Conservation (phyloP, 1,284 basidiomycete genomes). For the Microbotryum violaceum region DNA sequence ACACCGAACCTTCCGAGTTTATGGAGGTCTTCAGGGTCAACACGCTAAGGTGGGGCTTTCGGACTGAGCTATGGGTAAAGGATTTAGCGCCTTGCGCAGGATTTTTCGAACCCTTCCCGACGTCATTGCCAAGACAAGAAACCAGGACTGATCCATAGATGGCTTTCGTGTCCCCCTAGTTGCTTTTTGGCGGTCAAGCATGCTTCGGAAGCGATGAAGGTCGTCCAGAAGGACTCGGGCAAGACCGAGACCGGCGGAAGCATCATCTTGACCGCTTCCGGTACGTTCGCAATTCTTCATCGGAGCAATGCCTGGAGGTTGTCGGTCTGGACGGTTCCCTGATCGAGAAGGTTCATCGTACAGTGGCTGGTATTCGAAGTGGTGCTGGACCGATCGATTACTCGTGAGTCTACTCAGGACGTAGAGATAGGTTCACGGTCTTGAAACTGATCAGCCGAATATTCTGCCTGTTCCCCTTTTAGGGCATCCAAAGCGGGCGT, state of each 20-base stretch:
- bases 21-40: slow-evolving; percentile 74
- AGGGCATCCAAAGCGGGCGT: slow-evolving; percentile 89
- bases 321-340: not conserved
- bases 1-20: slow-evolving; percentile 60
- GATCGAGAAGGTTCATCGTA: not conserved
- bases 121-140: not conserved
- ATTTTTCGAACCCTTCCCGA: not conserved
- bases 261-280: slow-evolving; percentile 82
- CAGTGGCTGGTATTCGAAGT: slow-evolving; percentile 74
- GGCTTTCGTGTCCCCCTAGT: slow-evolving; percentile 42
- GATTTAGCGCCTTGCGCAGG: not conserved
- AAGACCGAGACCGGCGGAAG: slow-evolving; percentile 59
- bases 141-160: not conserved
- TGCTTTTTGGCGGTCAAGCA: slow-evolving; percentile 86
- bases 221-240: slow-evolving; percentile 55
- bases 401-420: slow-evolving; percentile 39
- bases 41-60: slow-evolving; percentile 58
- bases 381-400: slow-evolving; percentile 81
- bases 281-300: slow-evolving; percentile 44
- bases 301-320: no score
- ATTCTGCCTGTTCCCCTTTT: slow-evolving; percentile 6
- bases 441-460: not conserved
- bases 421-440: not conserved
- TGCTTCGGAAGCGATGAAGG: slow-evolving; percentile 70
- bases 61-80: not conserved